These are phyloP conservation scores for Melaleuca alternifolia DNA, from an alignment of 345 rosid genomes.

Conservation along the genomic window DNA sequence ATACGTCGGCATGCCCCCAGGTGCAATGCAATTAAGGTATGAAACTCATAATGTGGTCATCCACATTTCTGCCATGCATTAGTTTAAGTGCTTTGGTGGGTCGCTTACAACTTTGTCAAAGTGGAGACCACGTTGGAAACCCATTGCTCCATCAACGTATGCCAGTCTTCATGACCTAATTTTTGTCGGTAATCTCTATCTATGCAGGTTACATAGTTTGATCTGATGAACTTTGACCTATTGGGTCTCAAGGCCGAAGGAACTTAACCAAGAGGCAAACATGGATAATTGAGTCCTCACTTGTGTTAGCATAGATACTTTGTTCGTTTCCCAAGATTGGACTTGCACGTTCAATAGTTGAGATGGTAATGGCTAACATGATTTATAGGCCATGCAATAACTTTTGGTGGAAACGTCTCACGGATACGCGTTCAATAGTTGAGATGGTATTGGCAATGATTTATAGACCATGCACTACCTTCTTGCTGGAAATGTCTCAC, in stretches of 20 bases:
- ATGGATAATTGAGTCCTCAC: neutral
- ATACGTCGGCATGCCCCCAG: neutral
- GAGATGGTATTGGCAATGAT: neutral
- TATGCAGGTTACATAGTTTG: neutral
- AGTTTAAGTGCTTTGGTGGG: neutral
- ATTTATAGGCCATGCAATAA: neutral
- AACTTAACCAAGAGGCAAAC: neutral
- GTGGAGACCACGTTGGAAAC: slow-evolving; percentile 1
- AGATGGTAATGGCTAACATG: neutral
- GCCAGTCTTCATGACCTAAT: neutral
- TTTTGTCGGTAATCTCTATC: neutral
- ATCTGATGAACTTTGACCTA: neutral
- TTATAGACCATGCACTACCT: neutral
- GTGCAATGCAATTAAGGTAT: neutral
- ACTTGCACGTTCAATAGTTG: neutral
- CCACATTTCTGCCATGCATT: neutral
- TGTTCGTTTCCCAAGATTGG: neutral
- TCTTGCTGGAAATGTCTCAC: neutral
- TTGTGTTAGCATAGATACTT: neutral
- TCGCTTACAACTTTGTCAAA: neutral
- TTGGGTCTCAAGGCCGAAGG: neutral
- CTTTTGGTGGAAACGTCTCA: neutral
- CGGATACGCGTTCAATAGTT: neutral
- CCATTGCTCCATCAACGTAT: neutral
- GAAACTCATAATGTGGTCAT: neutral